Conservation (phyloP, 2,329 filamentous ascomycete species). For the Sporothrix inflata region DNA sequence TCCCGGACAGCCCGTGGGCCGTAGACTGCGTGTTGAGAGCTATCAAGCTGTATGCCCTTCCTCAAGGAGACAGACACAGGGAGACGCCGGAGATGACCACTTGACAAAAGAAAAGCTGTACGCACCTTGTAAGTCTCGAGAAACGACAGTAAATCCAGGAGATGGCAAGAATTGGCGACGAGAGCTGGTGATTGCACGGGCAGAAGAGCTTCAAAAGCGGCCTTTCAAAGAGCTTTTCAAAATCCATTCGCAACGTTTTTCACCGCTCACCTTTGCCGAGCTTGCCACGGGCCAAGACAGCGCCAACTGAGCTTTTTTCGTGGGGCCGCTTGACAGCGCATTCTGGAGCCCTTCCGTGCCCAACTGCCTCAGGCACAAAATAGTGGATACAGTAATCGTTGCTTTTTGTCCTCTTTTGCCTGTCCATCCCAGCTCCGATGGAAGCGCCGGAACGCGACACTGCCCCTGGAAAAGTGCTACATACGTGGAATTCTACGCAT, state of each 20-base stretch:
- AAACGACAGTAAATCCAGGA: not conserved
- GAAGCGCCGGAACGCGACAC: not conserved
- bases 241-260: not conserved
- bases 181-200: not conserved
- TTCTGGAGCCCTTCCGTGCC: not conserved
- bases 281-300: not conserved
- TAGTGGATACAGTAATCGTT: not conserved
- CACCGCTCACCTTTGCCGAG: constrained; percentile 4
- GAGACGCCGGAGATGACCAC: not conserved
- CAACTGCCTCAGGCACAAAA: constrained; percentile 14
- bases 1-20: not conserved
- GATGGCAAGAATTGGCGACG: not conserved
- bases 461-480: not conserved
- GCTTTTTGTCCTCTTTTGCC: not conserved
- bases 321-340: not conserved
- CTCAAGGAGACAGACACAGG: not conserved
- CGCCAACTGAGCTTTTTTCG: not conserved
- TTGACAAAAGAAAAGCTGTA: not conserved
- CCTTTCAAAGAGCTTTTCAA: not conserved
- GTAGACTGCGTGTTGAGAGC: not conserved
- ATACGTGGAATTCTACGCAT: too few relatives aligned
- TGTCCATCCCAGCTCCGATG: not conserved
- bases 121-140: not conserved
- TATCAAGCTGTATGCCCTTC: not conserved
- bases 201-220: not conserved